Conservation (phyloP, 495 filamentous ascomycete genomes). For the Copromyces sp. region DNA sequence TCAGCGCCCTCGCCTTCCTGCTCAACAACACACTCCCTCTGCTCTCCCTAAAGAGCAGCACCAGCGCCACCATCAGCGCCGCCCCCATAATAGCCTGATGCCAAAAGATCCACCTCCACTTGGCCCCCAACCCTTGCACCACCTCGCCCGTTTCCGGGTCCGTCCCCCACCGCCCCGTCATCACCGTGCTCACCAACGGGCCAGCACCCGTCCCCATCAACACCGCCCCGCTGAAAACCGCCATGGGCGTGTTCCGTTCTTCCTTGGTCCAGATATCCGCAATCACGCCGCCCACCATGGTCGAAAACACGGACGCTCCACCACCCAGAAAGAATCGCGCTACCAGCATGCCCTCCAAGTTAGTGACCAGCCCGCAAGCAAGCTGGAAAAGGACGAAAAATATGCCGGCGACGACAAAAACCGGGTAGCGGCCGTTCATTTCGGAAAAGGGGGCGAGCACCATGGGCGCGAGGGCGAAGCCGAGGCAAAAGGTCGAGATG, state of each 20-base stretch:
- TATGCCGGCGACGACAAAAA: conserved; percentile 65
- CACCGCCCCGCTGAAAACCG: conserved; percentile 65
- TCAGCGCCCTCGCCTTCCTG: conserved; percentile 62
- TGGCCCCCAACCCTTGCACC: conserved; percentile 10
- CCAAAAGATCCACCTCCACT: conserved; percentile 89
- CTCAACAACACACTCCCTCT: conserved; percentile 72
- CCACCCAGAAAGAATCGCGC: conserved; percentile 69
- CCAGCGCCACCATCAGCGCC: conserved; percentile 49
- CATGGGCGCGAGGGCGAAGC: conserved; percentile 85
- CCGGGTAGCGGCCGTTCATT: conserved; percentile 71
- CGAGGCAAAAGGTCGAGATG: conserved; percentile 72
- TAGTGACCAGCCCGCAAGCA: conserved; percentile 64
- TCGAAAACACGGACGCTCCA: conserved; percentile 71
- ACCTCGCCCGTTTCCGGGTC: not conserved
- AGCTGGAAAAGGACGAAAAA: conserved; percentile 59
- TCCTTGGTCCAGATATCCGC: conserved; percentile 75
- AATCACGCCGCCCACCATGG: conserved; percentile 89
- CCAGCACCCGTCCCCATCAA: conserved; percentile 76
- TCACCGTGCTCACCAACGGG: conserved; percentile 60
- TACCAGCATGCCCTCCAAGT: conserved; percentile 62
- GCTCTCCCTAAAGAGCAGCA: conserved; percentile 70
- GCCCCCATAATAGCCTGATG: conserved; percentile 65
- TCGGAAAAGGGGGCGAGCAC: conserved; percentile 83
- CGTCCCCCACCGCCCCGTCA: conserved; percentile 43
- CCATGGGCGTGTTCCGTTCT: conserved; percentile 84